Percentiles rank a stretch among this genome's conserved stretches.
Evolutionary conservation across 768 basidiomycete genomes (phyloP).

Genomic region (Suillus discolor): DNA sequence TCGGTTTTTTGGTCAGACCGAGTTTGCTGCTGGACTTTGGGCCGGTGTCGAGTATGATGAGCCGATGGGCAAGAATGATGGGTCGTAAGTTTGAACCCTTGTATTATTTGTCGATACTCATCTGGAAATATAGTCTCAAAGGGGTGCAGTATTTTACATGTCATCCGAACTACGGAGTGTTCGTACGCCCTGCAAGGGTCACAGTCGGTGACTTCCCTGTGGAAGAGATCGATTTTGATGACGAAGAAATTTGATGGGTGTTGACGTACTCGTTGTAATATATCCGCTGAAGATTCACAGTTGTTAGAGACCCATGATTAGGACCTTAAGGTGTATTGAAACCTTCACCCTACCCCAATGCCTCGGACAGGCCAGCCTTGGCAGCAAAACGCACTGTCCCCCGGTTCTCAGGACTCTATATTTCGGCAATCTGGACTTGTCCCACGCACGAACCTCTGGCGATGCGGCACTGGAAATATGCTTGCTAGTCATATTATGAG

Average conservation of each 20-base stretch:
- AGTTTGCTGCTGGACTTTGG: conserved; percentile 77
- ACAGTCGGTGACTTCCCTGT: conserved; percentile 86
- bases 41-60: conserved; percentile 95
- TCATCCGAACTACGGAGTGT: conserved; percentile 74
- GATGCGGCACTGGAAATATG: too few relatives aligned
- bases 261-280: not conserved
- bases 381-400: not conserved
- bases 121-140: conserved; percentile 58
- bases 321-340: not conserved
- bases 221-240: conserved; percentile 73
- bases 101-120: not conserved
- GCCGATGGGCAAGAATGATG: conserved; percentile 94
- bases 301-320: not conserved
- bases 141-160: conserved; percentile 86
- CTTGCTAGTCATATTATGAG: not conserved
- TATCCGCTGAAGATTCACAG: not conserved
- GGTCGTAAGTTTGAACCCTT: conserved; percentile 64
- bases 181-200: conserved; percentile 84
- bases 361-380: not conserved
- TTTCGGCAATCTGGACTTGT: too few relatives aligned
- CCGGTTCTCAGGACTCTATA: not conserved
- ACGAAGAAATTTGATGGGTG: conserved; percentile 60
- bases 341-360: not conserved
- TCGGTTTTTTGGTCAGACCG: conserved; percentile 80
- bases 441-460: too few relatives aligned